Base-by-base conservation (phyloP, 306 rosid species). In the Cicer cuneatum region DNA sequence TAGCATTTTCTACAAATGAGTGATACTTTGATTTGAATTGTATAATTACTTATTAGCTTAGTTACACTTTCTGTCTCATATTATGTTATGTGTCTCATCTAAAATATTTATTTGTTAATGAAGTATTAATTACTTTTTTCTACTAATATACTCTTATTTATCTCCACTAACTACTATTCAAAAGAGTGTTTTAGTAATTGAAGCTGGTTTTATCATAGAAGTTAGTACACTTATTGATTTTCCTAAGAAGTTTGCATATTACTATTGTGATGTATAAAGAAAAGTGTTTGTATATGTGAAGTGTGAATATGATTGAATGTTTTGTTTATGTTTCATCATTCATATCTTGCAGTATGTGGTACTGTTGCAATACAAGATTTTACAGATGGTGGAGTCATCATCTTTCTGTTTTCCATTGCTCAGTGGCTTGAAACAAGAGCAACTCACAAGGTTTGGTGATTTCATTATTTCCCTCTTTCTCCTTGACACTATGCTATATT, bases 351-450 rank as follows among this genome's bases (percentile, higher is more conserved):
- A 93, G 97, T 91, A 74, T 85, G 87, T 48, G 94, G 92, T 47
- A 91, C 98, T 56, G 73, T 75, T 41, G 88, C 88, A 68, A 29
- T 93, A 84, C 60, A 71, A n/a, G 98, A 93, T 73, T 93, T 84
- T 74, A 41, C 84, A 76, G 98, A 93, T 84, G 96, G 96, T 15
- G 98, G 89, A 12, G 78, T 93, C 11, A 89, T 93, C 37, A 93
- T 90, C 56, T 93, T 91, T 77, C 80, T 93, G 16, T 93, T 91
- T 85, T 84, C 89, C 60, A 81, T 88, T 77, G 92, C 96, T 21
- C 93, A 93, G 66, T 93, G 98, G 98, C 92, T 93, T 2, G 91
- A 89, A 72, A 84, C 92, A 24, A 84, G 85, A 63, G 98, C 98
- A 75, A 74, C 91, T 79, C 85, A 88, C 89, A 87, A 88, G 98